phyloP scores from a whole-genome alignment of 164 flowering plant genomes.

The Magnolia changhungtana region DNA sequence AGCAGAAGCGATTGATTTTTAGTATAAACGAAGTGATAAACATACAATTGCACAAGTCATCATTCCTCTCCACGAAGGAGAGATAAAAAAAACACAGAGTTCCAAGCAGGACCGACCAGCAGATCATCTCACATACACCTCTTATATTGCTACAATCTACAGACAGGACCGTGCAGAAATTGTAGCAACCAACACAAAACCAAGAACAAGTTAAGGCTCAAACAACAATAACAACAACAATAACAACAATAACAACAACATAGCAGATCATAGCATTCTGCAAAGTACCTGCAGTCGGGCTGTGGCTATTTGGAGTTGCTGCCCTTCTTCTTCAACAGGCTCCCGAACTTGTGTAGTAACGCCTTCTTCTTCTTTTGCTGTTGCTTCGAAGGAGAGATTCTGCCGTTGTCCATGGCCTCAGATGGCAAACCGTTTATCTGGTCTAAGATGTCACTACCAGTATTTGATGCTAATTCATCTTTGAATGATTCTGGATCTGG shows the following conservation, averaged over 20 bases:
- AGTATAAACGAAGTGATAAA: background rate
- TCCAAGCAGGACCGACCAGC: background rate
- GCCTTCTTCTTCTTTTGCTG: slow-evolving; percentile 86
- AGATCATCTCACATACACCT: background rate
- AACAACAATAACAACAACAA: slow-evolving; percentile 4
- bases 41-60: background rate
- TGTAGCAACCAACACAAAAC: slow-evolving; percentile 20
- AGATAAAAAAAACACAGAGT: background rate
- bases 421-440: slow-evolving; percentile 46
- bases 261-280: slow-evolving; percentile 4
- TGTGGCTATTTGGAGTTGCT: slow-evolving; percentile 24
- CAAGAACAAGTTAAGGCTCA: background rate
- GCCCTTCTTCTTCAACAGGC: slow-evolving; percentile 73
- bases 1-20: background rate
- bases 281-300: background rate
- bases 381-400: slow-evolving; percentile 57
- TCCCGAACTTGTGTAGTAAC: slow-evolving; percentile 74
- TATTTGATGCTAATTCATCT: slow-evolving; percentile 63
- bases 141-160: slow-evolving; percentile 4
- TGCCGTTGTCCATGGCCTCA: slow-evolving; percentile 51
- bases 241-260: background rate
- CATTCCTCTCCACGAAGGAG: background rate
- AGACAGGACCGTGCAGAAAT: slow-evolving; percentile 3
- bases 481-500: slow-evolving; percentile 60
- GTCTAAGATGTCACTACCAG: slow-evolving; percentile 52